Evolutionary conservation across 169 alveolate genomes (phyloP), one percentile per base, ranked within the genome.

Genomic region (Cryptosporidium canis): DNA sequence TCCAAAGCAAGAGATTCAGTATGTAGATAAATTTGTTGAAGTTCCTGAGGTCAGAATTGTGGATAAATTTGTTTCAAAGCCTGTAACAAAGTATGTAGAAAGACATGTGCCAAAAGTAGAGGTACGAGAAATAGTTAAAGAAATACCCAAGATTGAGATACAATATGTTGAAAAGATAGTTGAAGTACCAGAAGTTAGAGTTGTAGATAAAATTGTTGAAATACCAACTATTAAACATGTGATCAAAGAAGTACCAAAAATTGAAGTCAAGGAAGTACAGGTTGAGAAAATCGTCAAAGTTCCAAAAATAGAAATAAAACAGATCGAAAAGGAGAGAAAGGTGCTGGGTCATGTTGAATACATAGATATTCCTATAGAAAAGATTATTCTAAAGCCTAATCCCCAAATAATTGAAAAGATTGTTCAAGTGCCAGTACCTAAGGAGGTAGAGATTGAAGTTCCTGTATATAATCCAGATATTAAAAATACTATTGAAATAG

Each of bases 191-290:
- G 85, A 77, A 77, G 29, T 77, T 41, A 77, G 72, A 58, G 66
- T 77, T 37, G 85, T 77, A 4, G 85, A 77, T 77, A 77, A 77
- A 77, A 77, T 77, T 18, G 85, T 77, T 41, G 85, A 77, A 58
- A 45, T 77, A 43, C 85, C 85, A 53, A 77, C 70, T 56, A 58
- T 77, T 27, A 65, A 58, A 29, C 72, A 77, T 77, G 72, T 77
- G 39, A 29, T 77, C 29, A 77, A 77, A 77, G 85, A 77, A 43
- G 85, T 77, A 24, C 85, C 85, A 4, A 77, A 53, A 41, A 41
- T 77, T 24, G 85, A 77, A 77, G 21, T 77, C 33, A 61, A 77
- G 31, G 85, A 77, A 39, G 43, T 77, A 27, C 85, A 77, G 29
- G 72, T 77, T 4, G 85, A 77, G 58, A 77, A 77, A 61, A 77